A percentile compares a stretch with the other conserved stretches of the same genome.
These are phyloP conservation scores for Scenedesmus sp. DNA, from an alignment of 163 green algal genomes.

Conservation along the genomic window DNA sequence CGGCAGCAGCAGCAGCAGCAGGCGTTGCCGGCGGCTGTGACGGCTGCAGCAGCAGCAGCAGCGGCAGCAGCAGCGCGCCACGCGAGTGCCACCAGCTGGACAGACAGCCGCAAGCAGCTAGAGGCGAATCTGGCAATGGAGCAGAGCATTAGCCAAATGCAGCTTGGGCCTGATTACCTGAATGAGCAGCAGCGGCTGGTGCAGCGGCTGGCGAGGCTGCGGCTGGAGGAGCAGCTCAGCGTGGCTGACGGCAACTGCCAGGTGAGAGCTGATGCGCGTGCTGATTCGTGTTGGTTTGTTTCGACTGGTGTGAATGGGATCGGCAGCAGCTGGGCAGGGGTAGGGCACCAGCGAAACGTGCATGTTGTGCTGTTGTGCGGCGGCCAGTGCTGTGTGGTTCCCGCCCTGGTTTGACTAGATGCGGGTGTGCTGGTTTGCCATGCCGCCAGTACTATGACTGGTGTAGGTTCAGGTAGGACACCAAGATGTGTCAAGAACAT, in stretches of 20 bases:
- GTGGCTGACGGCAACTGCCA: conserved; percentile 81
- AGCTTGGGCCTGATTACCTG: conserved; percentile 32
- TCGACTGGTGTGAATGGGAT: too few relatives aligned
- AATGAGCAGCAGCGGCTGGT: conserved; percentile 15
- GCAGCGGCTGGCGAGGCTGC: conserved; percentile 32
- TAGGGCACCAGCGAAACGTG: too few relatives aligned
- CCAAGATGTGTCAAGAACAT: too few relatives aligned
- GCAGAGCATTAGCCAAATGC: conserved; percentile 24
- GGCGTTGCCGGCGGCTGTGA: neutral
- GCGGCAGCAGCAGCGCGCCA: conserved; percentile 20
- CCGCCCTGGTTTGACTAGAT: too few relatives aligned
- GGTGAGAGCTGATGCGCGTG: conserved; percentile 34
- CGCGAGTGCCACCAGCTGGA: conserved; percentile 8
- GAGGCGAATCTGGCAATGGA: conserved; percentile 21
- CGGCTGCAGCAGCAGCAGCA: conserved; percentile 18
- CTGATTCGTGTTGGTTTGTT: neutral
- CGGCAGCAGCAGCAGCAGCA: neutral
- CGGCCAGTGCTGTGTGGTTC: too few relatives aligned
- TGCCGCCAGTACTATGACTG: too few relatives aligned
- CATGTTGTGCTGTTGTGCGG: too few relatives aligned
- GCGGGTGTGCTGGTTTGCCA: too few relatives aligned
- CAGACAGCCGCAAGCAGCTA: conserved; percentile 25
- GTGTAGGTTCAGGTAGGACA: too few relatives aligned
- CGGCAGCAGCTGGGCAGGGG: too few relatives aligned
- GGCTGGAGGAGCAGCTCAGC: neutral